Base-by-base conservation (phyloP, 768 basidiomycete species). In the Tricholoma sp. region DNA sequence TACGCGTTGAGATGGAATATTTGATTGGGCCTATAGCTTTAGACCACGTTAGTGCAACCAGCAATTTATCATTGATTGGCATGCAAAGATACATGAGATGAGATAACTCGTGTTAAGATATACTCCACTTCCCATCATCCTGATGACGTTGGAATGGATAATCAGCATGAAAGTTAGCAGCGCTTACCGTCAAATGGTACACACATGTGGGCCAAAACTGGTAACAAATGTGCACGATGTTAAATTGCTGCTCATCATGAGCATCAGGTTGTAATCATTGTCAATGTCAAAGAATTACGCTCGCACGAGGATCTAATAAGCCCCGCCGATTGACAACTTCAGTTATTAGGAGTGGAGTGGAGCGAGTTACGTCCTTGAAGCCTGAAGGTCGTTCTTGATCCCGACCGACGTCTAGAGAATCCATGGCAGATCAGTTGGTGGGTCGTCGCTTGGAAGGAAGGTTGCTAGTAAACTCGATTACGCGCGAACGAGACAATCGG, bases 61-160 rank as follows among this genome's bases (percentile, higher is more conserved):
- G 29, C 50, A 36, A 41, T 15, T 11, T 44, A 44, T 44, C 9
- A 20, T 15, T 52, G 36, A 37, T 52, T 37, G 13, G 2, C n/a
- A 29, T n/a, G 9, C 15, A 2, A 32, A 42, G 13, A 13, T 11
- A 17, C 24, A 31, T 53, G 24, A 53, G 52, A 53, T 53, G 31
- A 53, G 52, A 53, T 53, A 49, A 49, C 47, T 49, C 47, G 47
- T 49, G 47, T 32, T 17, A 32, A n/a, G 8, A 29, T 32, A 17
- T 6, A 29, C 47, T 29, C 47, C 47, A 31, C 17, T 51, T 18
- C 32, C 34, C 24, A 37, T 34, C 50, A 37, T 33, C 12, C 15
- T 28, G 2, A 31, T 52, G 51, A 52, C 47, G 15, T 31, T 48
- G 5, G 52, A 29, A 32, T 18, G n/a, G 8, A 18, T 44, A 12